Evolutionary conservation across 495 filamentous ascomycete species (phyloP).

Genomic region (Antarctomyces pellizariae): DNA sequence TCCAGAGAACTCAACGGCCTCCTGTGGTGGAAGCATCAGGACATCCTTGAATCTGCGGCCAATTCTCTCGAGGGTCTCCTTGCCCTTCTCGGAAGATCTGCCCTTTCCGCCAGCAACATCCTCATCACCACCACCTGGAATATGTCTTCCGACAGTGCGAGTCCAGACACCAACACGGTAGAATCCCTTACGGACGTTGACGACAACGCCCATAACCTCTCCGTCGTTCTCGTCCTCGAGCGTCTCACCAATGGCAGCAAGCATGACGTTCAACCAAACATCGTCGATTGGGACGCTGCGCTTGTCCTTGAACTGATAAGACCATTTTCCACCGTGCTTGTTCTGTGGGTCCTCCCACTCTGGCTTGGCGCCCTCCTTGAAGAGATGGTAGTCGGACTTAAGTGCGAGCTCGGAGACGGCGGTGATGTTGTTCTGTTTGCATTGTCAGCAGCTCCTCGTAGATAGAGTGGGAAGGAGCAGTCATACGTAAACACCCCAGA

Average conservation of each 20-base stretch:
- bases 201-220: slow-evolving; percentile 97
- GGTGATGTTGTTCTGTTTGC: slow-evolving; percentile 81
- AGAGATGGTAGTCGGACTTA: slow-evolving; percentile 98
- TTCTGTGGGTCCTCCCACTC: slow-evolving; percentile 98
- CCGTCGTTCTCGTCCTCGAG: slow-evolving; percentile 84
- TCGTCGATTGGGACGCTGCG: slow-evolving; percentile 76
- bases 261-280: slow-evolving; percentile 90
- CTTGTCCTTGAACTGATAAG: slow-evolving; percentile 91
- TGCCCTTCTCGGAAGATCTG: slow-evolving; percentile 52
- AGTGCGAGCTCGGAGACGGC: slow-evolving; percentile 82
- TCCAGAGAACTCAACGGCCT: slow-evolving; percentile 80
- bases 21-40: slow-evolving; percentile 46
- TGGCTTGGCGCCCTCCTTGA: slow-evolving; percentile 88
- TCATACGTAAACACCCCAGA: slow-evolving; percentile 98
- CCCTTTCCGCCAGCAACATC: slow-evolving; percentile 44
- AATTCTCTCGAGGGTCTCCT: slow-evolving; percentile 59
- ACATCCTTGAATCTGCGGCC: slow-evolving; percentile 80
- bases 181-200: slow-evolving; percentile 96
- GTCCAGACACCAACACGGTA: slow-evolving; percentile 90
- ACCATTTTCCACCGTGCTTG: slow-evolving; percentile 98
- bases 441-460: slow-evolving; percentile 7
- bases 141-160: slow-evolving; percentile 63
- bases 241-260: slow-evolving; percentile 91
- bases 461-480: slow-evolving; percentile 6
- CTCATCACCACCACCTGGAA: slow-evolving; percentile 48